Evolutionary conservation across 2,329 filamentous ascomycete species (phyloP), one percentile per base, ranked within the genome.

Genomic region (Drechslerella dactyloides): DNA sequence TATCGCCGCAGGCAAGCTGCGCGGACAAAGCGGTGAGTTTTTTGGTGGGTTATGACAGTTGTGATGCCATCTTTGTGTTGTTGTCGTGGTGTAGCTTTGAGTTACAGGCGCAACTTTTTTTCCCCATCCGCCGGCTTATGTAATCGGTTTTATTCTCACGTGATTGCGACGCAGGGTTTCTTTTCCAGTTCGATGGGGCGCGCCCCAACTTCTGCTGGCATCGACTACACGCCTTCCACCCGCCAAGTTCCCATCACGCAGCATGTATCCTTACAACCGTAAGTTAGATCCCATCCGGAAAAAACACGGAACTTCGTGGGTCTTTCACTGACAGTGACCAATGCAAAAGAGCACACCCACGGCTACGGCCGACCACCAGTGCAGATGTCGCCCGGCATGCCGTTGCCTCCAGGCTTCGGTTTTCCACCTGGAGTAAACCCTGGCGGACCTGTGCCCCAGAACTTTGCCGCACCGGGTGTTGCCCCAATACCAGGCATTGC

Each of bases 401-500:
- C 74, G 21, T 69, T 68, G 42, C 74, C 56, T 68, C 74, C 58
- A 54, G 74, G 57, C 24, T 75, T 68, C 50, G 35, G 37, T 0
- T 75, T 74, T 60, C 74, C 61, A 63, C 75, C 21, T 69, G 75
- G 27, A 69, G 59, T 50, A 57, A 62, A 63, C n/a, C 75, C 75
- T 7, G 70, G 74, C 5, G 75, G 75, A 21, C 68, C 75, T 17
- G 66, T 35, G 6, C 57, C 61, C 19, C 69, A 51, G 17, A 62
- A 63, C 24, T 73, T 89, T 77, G 81, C 83, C 79, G 87, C 87
- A 80, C 92, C 92, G 77, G 92, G 91, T 79, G 90, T 92, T 79
- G 87, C 85, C 79, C 86, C 88, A 78, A 87, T 90, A 75, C 89
- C 90, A 69, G 90, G 90, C 80, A 86, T 93, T 80, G 88, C 89